Conservation (phyloP, 192 early-diverging fungal species). For the Cetraspora pellucida region DNA sequence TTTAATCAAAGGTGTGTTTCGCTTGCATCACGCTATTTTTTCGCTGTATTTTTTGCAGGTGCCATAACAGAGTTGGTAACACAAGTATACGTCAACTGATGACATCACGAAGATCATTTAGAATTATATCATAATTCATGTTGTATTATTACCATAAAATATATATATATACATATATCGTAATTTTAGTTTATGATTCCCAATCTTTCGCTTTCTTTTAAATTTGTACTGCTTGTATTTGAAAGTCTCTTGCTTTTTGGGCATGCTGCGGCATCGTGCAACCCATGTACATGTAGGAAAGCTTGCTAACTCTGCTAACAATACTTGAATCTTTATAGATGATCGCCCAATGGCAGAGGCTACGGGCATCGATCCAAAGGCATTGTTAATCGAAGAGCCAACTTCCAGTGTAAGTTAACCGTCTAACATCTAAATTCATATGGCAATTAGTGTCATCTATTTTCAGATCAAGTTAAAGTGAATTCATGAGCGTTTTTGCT, state of each 20-base stretch:
- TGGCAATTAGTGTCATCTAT: neutral
- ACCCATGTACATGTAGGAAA: too few species aligned
- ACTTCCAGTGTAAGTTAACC: neutral
- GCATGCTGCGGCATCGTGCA: too few species aligned
- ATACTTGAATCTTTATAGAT: neutral
- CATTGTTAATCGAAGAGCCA: constrained; percentile 12
- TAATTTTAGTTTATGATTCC: too few species aligned
- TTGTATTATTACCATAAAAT: too few species aligned
- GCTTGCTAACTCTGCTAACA: neutral
- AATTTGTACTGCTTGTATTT: too few species aligned
- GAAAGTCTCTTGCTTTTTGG: too few species aligned
- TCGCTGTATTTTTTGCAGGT: neutral
- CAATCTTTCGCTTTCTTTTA: too few species aligned
- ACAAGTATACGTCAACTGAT: neutral
- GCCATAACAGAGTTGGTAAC: neutral
- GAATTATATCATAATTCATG: too few species aligned
- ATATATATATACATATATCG: too few species aligned
- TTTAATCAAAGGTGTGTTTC: constrained; percentile 20
- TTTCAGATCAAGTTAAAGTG: neutral
- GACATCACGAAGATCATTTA: neutral
- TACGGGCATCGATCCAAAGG: constrained; percentile 39
- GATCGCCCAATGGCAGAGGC: constrained; percentile 15
- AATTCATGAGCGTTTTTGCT: neutral
- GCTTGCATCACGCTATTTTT: neutral
- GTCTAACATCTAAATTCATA: neutral